Evolutionary conservation across 345 rosid species (phyloP).

Genomic region (Noccaea caerulescens): DNA sequence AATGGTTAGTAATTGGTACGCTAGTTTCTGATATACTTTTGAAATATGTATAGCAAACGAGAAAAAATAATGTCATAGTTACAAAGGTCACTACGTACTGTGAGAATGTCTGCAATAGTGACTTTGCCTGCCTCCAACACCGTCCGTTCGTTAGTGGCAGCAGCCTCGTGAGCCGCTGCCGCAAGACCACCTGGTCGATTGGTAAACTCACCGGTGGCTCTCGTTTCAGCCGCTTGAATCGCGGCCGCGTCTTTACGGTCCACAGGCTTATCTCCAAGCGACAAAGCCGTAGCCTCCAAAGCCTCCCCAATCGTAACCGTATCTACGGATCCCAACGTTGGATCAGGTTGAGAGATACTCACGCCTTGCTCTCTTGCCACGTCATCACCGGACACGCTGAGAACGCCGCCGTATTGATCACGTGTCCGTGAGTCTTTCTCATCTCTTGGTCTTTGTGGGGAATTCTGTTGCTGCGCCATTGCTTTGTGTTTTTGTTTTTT

Average conservation of each 20-base stretch:
- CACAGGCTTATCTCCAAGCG: constrained; percentile 55
- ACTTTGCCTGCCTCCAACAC: constrained; percentile 44
- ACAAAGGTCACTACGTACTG: constrained; percentile 40
- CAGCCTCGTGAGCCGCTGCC: constrained; percentile 56
- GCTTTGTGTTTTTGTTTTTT: constrained; percentile 12
- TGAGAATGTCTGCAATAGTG: constrained; percentile 48
- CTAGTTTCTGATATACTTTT: no score
- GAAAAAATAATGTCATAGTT: neutral
- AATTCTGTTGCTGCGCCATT: constrained; percentile 29
- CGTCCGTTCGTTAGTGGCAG: constrained; percentile 40
- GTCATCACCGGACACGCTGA: constrained; percentile 47
- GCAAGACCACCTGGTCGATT: constrained; percentile 49
- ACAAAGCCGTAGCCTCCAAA: constrained; percentile 52
- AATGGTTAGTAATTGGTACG: no score
- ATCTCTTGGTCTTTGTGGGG: constrained; percentile 5
- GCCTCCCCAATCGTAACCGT: constrained; percentile 60
- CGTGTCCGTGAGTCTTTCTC: neutral
- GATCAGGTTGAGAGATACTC: constrained; percentile 35
- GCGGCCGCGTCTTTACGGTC: constrained; percentile 62
- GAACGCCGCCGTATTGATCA: constrained; percentile 48
- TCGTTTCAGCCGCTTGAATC: constrained; percentile 57
- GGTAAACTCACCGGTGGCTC: constrained; percentile 46
- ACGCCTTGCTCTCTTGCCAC: constrained; percentile 35
- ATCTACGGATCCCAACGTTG: constrained; percentile 29
- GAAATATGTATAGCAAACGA: no score